phyloP scores from a whole-genome alignment of 1,139 yeast species.

The Protomyces inouyei region DNA sequence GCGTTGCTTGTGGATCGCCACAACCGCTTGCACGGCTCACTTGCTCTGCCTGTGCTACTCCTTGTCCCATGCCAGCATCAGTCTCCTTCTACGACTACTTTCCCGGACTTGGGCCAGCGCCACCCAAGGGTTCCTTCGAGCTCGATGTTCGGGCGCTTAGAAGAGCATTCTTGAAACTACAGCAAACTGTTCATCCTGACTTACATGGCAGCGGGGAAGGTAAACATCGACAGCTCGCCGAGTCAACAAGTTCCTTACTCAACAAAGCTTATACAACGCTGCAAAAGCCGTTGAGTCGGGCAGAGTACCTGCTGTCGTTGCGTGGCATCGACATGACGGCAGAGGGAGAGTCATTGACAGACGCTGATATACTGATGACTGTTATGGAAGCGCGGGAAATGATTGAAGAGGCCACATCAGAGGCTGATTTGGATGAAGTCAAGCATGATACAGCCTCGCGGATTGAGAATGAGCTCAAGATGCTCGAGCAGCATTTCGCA shows the following conservation, averaged over 20 bases:
- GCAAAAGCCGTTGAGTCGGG: slow-evolving; percentile 63
- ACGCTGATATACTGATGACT: slow-evolving; percentile 50
- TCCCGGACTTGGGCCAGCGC: slow-evolving; percentile 48
- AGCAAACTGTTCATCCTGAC: slow-evolving; percentile 79
- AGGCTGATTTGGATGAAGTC: slow-evolving; percentile 53
- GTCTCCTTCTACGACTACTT: slow-evolving; percentile 17
- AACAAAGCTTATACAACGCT: slow-evolving; percentile 73
- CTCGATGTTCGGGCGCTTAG: slow-evolving; percentile 56
- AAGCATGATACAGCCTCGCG: slow-evolving; percentile 54
- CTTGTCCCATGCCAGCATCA: slow-evolving; percentile 15
- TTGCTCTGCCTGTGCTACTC: slow-evolving; percentile 9
- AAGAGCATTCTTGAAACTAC: slow-evolving; percentile 68
- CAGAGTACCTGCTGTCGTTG: slow-evolving; percentile 51
- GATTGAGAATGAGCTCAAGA: slow-evolving; percentile 45
- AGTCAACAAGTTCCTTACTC: slow-evolving; percentile 48
- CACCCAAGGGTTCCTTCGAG: slow-evolving; percentile 58
- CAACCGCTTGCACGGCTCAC: background rate
- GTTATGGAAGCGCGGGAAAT: slow-evolving; percentile 79
- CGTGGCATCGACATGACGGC: slow-evolving; percentile 45
- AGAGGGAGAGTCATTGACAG: slow-evolving; percentile 19
- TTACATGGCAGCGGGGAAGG: slow-evolving; percentile 41
- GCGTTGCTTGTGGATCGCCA: background rate
- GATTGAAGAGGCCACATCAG: slow-evolving; percentile 58
- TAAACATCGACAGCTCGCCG: slow-evolving; percentile 33
- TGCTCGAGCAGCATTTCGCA: slow-evolving; percentile 42